Base-by-base conservation (phyloP, 306 rosid species). In the Cucurbita moschata region DNA sequence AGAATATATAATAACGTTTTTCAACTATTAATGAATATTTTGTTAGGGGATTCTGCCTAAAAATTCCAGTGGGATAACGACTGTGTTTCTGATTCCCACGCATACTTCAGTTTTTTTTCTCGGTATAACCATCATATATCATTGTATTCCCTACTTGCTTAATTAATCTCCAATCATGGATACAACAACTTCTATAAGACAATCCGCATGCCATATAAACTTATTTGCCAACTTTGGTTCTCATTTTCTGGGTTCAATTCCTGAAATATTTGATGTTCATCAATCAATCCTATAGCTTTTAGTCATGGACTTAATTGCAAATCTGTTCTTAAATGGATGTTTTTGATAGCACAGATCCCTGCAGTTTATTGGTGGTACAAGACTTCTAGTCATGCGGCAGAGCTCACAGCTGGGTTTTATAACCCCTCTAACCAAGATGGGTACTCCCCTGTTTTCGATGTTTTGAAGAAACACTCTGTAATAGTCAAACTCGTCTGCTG, bases 351-450 rank as follows among this genome's bases (percentile, higher is more conserved):
- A 85, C 89, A 94, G 99, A 85, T 94, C 84, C 97, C 97, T 86
- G 86, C 97, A 18, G 77, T 91, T 75, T 85, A 89, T 80, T 94
- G 97, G 99, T 94, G 97, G 95, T 94, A 94, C 78, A 91, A 84
- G 84, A 89, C 91, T 75, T 73, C 92, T 39, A 91, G 99, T 76
- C 99, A 94, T 78, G 97, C 96, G 4, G 96, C 99, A 6, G 99
- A 94, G 85, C 79, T 94, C 82, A 94, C 97, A 42, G 88, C 99
- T 50, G 99, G 99, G 81, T 94, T 87, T 79, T 88, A 89, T 85
- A 94, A 94, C 77, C 92, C 99, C 5, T 83, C 88, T 50, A 89
- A 94, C 83, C 97, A 86, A 83, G 92, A 94, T 89, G 99, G 99
- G 21, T 94, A 91, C 74, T 84, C 92, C 76, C 88, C 95, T 10